Evolutionary conservation across 805 yeast species (phyloP), one percentile per base, ranked within the genome.

Genomic region (Ogataea angusta): DNA sequence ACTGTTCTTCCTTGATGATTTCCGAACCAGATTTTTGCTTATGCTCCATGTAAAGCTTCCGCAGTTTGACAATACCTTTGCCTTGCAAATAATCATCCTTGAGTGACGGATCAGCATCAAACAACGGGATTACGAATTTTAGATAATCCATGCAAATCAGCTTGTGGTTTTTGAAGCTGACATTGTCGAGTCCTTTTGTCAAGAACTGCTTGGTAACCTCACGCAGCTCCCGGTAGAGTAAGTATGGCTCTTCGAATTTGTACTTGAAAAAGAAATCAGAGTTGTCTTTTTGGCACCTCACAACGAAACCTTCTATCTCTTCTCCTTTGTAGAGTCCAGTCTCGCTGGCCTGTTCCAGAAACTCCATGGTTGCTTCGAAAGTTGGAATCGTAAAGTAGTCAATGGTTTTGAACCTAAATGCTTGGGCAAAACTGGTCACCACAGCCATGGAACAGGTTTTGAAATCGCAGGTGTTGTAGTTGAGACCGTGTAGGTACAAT

Each of bases 181-280:
- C 64, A 18, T 64, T 67, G 5, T 72, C 62, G 3, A 56, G 55
- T 12, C 65, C 66, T 1, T 61, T 60, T 0, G 53, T 42, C 8
- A 85, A 69, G 45, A 75, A 75, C 31, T 66, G 67, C 55, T 76
- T 81, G 1, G 97, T 88, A 2, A 80, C 85, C 54, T 93, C 98
- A 49, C 99, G 73, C 76, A 95, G 79, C 52, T 85, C 86, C 43
- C 99, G 73, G 61, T 89, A 93, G 73, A 93, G 73, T 32, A 89
- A 65, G 58, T 93, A 93, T 0, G 99, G 99, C 63, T 93, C 95
- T 51, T 89, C 95, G 60, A 93, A 93, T 62, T 93, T 93, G 67
- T 69, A 93, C 64, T 93, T 93, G 76, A 89, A 93, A 62, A 91
- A 86, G 54, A 75, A 88, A 47, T 81, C 85, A 5, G 30, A 22